Evolutionary conservation across 495 filamentous ascomycete genomes (phyloP).

Genomic region (Friedmanniomyces endolithicus): DNA sequence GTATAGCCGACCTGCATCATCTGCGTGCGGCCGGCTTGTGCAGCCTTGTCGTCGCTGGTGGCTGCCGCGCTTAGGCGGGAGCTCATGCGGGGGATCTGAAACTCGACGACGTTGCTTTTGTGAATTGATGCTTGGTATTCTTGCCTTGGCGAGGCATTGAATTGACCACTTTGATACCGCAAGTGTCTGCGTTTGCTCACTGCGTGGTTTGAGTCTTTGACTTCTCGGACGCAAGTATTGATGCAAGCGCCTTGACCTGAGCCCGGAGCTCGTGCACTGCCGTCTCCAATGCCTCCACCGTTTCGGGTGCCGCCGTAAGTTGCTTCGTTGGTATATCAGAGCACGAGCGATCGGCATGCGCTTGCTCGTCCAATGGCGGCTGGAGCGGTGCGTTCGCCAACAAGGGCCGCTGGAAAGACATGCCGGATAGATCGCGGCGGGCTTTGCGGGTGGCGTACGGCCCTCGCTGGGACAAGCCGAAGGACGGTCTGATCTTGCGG

Average conservation of each 20-base stretch:
- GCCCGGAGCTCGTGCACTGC: constrained; percentile 26
- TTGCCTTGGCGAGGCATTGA: too few species aligned
- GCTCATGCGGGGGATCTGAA: background rate
- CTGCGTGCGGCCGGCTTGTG: constrained; percentile 1
- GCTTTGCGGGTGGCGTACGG: constrained; percentile 15
- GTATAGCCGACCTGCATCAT: background rate
- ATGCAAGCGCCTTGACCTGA: constrained; percentile 26
- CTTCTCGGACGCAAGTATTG: constrained; percentile 22
- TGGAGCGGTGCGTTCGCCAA: background rate
- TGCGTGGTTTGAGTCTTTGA: background rate
- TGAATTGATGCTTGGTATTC: background rate
- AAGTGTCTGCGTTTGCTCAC: too few species aligned
- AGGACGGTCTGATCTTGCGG: background rate
- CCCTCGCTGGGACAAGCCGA: constrained; percentile 20
- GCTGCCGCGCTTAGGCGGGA: background rate
- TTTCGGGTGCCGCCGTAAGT: constrained; percentile 11
- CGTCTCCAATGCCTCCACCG: constrained; percentile 21
- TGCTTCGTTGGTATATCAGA: constrained; percentile 1
- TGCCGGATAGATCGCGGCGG: background rate
- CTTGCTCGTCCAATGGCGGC: constrained; percentile 4
- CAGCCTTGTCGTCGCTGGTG: too few species aligned
- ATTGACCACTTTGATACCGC: too few species aligned
- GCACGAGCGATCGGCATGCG: constrained; percentile 2
- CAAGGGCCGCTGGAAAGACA: background rate
- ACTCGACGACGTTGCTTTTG: background rate